Base-by-base conservation (phyloP, 1,284 basidiomycete species). In the Ceratobasidium sp. region DNA sequence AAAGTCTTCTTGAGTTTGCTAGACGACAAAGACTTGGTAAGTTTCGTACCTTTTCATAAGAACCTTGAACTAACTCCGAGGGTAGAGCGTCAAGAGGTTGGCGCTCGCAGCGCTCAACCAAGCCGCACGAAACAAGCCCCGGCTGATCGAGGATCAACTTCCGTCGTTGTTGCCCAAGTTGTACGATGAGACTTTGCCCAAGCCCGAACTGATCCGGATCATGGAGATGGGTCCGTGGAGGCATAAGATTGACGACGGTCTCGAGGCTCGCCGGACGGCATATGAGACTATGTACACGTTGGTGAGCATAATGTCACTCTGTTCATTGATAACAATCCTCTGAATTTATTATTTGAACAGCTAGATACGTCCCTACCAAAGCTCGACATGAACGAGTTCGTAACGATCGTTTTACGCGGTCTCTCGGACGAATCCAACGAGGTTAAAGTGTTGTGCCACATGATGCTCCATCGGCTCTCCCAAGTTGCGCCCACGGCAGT, bases 211-310 rank as follows among this genome's bases (percentile, higher is more conserved):
- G 70, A 91, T 98, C 77, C 89, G 94, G 36, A 93, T 92, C 5
- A 96, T 99, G 8, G 91, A 94, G 78, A 98, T 99, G 97, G 97
- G 97, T 16, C 97, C 97, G 0, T 99, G 96, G 91, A 96, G 92
- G 67, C 94, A 97, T 80, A 94, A 92, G 79, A 92, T 95, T 41
- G 95, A 97, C 77, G 94, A 97, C 76, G 95, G 96, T 62, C 84
- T 97, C 10, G 95, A 97, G 76, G 88, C 94, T n/a, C 89, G 94
- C 70, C 96, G 97, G 85, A 96, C 94, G 0, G 97, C 97, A 1
- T 98, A 94, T 81, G 97, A 99, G 82, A 97, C 96, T 3, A 93
- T 99, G 85, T 97, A 97, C 80, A 98, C 96, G 18, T 82, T 98
- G 74, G n/a, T n/a, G n/a, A n/a, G 90, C 82, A 18, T n/a, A 28